Evolutionary conservation across 805 yeast species (phyloP).

Genomic region (Myxozyma melibiosi): DNA sequence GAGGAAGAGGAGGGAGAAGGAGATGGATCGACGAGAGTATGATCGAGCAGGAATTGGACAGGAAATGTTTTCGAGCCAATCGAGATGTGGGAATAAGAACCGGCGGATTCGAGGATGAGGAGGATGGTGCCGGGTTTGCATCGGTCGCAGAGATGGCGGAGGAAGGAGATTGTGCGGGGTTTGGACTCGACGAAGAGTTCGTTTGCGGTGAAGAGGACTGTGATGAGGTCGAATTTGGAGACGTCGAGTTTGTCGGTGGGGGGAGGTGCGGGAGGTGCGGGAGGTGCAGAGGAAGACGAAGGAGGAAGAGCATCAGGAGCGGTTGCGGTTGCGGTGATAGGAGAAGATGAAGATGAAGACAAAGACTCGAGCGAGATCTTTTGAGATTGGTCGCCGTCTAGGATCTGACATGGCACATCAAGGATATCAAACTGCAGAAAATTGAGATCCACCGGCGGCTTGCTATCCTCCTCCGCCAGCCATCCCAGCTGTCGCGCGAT

Average conservation of each 20-base stretch:
- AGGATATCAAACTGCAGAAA: constrained; percentile 32
- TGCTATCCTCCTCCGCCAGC: neutral
- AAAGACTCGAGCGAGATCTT: too few relatives aligned
- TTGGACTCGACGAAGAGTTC: constrained; percentile 76
- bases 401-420: constrained; percentile 27
- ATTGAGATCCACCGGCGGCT: neutral
- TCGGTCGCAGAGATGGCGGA: constrained; percentile 53
- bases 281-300: neutral
- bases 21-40: constrained; percentile 48
- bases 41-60: constrained; percentile 76
- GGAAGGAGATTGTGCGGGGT: constrained; percentile 58
- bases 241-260: neutral
- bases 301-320: neutral
- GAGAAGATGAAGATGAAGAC: too few relatives aligned
- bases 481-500: constrained; percentile 1
- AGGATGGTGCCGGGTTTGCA: constrained; percentile 63
- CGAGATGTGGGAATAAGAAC: constrained; percentile 79
- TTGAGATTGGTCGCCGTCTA: neutral
- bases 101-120: constrained; percentile 83
- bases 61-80: constrained; percentile 80
- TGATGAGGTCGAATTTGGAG: constrained; percentile 53
- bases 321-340: too few relatives aligned
- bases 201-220: constrained; percentile 82
- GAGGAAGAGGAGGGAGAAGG: neutral
- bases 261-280: neutral